Conservation (phyloP, 768 basidiomycete genomes). For the Boletus subcaerulescens region DNA sequence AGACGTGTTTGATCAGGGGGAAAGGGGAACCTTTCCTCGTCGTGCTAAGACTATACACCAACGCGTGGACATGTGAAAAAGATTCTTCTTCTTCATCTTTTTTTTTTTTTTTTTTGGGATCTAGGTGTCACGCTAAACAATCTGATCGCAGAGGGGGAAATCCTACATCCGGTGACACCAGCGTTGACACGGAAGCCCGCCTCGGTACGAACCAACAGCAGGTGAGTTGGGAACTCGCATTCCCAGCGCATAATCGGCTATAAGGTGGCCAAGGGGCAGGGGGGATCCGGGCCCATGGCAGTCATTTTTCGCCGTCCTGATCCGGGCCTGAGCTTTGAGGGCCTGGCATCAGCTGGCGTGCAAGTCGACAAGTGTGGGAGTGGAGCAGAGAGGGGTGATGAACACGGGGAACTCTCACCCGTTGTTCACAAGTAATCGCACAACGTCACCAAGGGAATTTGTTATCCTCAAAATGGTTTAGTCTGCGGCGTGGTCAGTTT, state of each 20-base stretch:
- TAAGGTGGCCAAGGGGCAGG: not conserved
- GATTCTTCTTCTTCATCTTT: too few species aligned
- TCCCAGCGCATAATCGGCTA: not conserved
- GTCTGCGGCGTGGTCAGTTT: conserved; percentile 5
- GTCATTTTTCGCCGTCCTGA: not conserved
- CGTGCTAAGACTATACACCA: too few species aligned
- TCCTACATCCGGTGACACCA: not conserved
- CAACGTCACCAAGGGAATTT: conserved; percentile 5
- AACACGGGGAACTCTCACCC: conserved; percentile 11
- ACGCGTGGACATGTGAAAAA: too few species aligned
- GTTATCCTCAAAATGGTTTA: conserved; percentile 16
- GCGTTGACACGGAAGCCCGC: not conserved
- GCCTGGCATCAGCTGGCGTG: not conserved
- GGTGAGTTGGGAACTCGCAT: not conserved
- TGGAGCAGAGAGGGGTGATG: not conserved
- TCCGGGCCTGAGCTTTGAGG: not conserved
- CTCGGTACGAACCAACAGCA: not conserved
- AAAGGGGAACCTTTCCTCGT: too few species aligned
- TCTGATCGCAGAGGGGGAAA: not conserved
- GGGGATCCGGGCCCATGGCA: not conserved
- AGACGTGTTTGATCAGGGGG: not conserved
- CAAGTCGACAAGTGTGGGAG: conserved; percentile 18
- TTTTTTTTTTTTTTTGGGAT: not conserved
- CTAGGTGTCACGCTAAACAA: not conserved
- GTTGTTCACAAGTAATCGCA: not conserved